Evolutionary conservation across 2,329 filamentous ascomycete genomes (phyloP).

Genomic region (Cadophora luteo-olivacea): DNA sequence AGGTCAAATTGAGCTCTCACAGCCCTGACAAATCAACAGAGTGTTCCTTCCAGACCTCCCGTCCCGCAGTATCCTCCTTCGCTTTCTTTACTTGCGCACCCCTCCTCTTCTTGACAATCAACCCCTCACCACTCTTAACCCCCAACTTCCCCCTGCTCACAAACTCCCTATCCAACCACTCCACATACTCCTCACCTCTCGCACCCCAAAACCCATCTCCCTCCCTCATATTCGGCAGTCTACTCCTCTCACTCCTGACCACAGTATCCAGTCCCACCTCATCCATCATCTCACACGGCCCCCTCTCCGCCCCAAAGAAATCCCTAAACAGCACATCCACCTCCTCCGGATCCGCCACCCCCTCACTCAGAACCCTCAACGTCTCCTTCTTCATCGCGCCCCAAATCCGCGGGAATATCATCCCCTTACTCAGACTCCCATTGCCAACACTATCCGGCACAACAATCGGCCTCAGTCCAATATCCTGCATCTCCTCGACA

Average conservation of each 20-base stretch:
- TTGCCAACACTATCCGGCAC: constrained; percentile 38
- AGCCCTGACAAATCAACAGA: constrained; percentile 28
- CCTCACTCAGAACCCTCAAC: constrained; percentile 45
- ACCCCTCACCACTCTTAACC: constrained; percentile 44
- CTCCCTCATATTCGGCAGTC: constrained; percentile 38
- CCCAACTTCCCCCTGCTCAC: constrained; percentile 44
- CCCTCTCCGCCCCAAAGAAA: constrained; percentile 44
- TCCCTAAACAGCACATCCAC: constrained; percentile 46
- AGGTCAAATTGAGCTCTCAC: too few relatives aligned
- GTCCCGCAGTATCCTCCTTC: constrained; percentile 35
- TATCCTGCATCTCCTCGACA: constrained; percentile 39
- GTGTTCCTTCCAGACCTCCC: constrained; percentile 28
- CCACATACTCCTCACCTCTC: constrained; percentile 27
- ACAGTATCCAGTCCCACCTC: constrained; percentile 50
- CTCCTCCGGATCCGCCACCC: constrained; percentile 46
- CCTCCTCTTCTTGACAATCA: constrained; percentile 16
- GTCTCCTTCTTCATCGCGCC: constrained; percentile 50
- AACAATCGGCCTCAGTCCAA: constrained; percentile 47
- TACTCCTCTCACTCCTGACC: constrained; percentile 48
- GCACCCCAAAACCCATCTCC: constrained; percentile 16
- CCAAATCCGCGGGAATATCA: constrained; percentile 50
- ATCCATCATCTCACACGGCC: constrained; percentile 50
- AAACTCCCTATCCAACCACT: constrained; percentile 43
- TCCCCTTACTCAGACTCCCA: constrained; percentile 42
- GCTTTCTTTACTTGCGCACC: constrained; percentile 27